These are phyloP conservation scores for Vitis amurensis DNA, from an alignment of 164 flowering plant genomes.

Conservation along the genomic window DNA sequence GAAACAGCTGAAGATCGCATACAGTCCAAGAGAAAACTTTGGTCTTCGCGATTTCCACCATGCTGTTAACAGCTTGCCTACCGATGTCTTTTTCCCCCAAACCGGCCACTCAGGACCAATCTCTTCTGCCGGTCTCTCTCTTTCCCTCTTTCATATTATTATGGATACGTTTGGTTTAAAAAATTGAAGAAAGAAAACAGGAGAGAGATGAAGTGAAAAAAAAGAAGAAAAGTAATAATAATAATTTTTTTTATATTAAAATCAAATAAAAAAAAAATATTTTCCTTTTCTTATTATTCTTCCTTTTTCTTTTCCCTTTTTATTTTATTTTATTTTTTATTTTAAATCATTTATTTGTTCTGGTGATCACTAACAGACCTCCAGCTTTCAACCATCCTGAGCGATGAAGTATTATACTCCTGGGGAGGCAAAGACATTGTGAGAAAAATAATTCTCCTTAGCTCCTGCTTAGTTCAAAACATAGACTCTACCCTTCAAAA, in stretches of 20 bases:
- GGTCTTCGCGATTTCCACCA: constrained; percentile 79
- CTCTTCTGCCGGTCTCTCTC: constrained; percentile 13
- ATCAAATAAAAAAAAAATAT: too few relatives aligned
- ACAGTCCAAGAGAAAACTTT: constrained; percentile 63
- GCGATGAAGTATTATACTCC: constrained; percentile 50
- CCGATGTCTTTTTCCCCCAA: constrained; percentile 54
- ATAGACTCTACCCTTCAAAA: constrained; percentile 36
- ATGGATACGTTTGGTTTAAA: background rate
- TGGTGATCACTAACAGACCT: constrained; percentile 37
- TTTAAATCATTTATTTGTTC: background rate
- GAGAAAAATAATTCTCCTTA: constrained; percentile 58
- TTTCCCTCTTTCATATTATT: background rate
- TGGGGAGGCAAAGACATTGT: constrained; percentile 64
- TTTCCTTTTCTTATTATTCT: background rate
- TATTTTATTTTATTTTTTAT: background rate
- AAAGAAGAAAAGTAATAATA: too few relatives aligned
- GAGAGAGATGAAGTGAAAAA: too few relatives aligned
- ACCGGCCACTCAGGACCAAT: constrained; percentile 21
- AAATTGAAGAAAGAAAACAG: too few relatives aligned
- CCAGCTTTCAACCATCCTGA: constrained; percentile 46
- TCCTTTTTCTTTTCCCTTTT: too few relatives aligned
- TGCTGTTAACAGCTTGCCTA: constrained; percentile 69
- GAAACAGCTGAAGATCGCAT: constrained; percentile 66
- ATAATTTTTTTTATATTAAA: too few relatives aligned
- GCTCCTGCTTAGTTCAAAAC: constrained; percentile 39